Evolutionary conservation across 192 early-diverging fungal species (phyloP), one percentile per base, ranked within the genome.

Genomic region (Kickxella alabastrina): DNA sequence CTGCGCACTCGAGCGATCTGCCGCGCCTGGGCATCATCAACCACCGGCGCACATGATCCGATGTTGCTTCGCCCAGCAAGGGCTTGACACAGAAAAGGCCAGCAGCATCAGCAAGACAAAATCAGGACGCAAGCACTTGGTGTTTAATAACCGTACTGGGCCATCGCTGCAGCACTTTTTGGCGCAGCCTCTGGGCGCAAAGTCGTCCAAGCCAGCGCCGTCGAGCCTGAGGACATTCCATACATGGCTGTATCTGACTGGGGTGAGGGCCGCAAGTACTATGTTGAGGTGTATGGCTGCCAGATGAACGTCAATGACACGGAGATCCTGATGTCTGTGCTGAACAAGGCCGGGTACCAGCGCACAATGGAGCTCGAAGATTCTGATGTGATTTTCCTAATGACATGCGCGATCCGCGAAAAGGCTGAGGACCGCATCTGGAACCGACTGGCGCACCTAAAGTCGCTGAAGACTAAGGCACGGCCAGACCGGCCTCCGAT

Each of bases 231-330:
- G 5, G 43, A 57, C 18, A 14, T 75, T 40, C 73, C 73, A 2
- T 75, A 75, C 53, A 49, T 75, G 65, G 2, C 65, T 6, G 54
- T 75, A 10, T 58, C 60, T 8, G 73, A 75, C 54, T 75, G 73
- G 65, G 87, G 85, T 3, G 62, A 68, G 40, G 82, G 82, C 2
- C 72, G 80, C 37, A 85, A 82, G 47, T 89, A 81, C 53, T 85
- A 80, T 61, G 80, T 89, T 8, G 87, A 89, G 54, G 87, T 89
- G 25, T 89, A 89, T 54, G 87, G 87, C 9, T 89, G 87, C 54
- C 87, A 89, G 67, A 88, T 89, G 87, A 89, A 89, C 51, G 83
- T 86, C 45, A 89, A 82, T 54, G 87, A 89, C 51, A 87, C 87
- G 0, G 87, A 89, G 60, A 87, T 89, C 39, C 64, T 89, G 48